These are phyloP conservation scores for Nothophytophthora sp. DNA, from an alignment of 352 stramenopile species.

Conservation along the genomic window DNA sequence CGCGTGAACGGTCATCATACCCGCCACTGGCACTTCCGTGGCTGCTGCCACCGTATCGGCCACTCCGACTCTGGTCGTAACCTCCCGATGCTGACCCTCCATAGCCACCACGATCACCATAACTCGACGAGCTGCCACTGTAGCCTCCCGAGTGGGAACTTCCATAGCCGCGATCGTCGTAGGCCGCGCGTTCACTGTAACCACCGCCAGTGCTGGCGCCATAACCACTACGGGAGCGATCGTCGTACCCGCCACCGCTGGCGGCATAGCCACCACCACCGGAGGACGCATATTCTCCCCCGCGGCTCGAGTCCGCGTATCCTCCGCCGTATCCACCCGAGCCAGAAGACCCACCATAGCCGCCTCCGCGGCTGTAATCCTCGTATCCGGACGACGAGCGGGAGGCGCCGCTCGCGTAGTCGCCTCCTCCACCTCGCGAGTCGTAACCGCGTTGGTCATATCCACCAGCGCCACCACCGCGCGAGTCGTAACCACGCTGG, in stretches of 20 bases:
- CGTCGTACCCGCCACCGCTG: slow-evolving; percentile 4
- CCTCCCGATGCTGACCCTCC: slow-evolving; percentile 19
- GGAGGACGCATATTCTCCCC: no score
- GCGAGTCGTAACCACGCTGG: no score
- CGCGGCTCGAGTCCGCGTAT: no score
- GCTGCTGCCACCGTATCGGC: slow-evolving; percentile 2
- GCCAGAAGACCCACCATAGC: no score
- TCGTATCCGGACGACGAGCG: slow-evolving; percentile 24
- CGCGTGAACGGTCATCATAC: slow-evolving; percentile 29
- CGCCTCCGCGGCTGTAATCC: slow-evolving; percentile 28
- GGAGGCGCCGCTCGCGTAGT: slow-evolving; percentile 5
- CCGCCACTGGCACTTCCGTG: slow-evolving; percentile 1
- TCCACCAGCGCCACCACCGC: no score
- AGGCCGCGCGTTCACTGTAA: no score
- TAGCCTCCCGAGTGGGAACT: slow-evolving; percentile 12
- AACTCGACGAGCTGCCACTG: slow-evolving; percentile 9
- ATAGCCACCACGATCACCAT: slow-evolving; percentile 31
- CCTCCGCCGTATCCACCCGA: no score
- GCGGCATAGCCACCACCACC: slow-evolving; percentile 26
- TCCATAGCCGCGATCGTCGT: slow-evolving; percentile 27
- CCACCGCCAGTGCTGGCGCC: no score
- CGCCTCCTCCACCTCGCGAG: slow-evolving; percentile 21
- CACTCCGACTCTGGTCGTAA: slow-evolving; percentile 28
- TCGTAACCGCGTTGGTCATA: slow-evolving; percentile 21
- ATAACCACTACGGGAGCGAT: neutral